Percentiles rank a stretch among this genome's conserved stretches.
These are phyloP conservation scores for Sinapis alba DNA, from an alignment of 441 rosid species.

Conservation along the genomic window DNA sequence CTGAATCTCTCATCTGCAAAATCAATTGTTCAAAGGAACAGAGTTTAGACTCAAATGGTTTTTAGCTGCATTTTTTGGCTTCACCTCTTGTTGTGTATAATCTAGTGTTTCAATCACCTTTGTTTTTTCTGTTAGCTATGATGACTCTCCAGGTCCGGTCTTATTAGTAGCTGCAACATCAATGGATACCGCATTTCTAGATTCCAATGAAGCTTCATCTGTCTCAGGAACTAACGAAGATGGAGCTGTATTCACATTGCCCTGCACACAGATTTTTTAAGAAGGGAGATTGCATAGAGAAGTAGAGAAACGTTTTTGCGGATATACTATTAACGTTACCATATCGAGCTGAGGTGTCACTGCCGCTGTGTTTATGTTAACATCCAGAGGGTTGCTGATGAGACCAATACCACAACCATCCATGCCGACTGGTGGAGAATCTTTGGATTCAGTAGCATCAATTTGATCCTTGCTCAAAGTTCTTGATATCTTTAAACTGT, in stretches of 20 bases:
- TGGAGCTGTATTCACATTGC: constrained; percentile 41
- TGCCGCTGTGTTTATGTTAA: constrained; percentile 34
- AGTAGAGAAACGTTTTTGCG: constrained; percentile 17
- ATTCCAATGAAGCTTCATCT: constrained; percentile 48
- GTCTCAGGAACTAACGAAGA: constrained; percentile 38
- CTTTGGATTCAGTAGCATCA: constrained; percentile 42
- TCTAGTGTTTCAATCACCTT: constrained; percentile 25
- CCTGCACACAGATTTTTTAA: constrained; percentile 45
- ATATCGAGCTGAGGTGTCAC: constrained; percentile 42
- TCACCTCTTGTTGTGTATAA: constrained; percentile 10
- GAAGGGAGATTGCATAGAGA: constrained; percentile 9
- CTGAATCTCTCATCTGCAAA: constrained; percentile 31
- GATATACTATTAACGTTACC: constrained; percentile 44
- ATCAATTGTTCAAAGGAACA: constrained; percentile 8
- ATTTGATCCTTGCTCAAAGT: constrained; percentile 46
- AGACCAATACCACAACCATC: constrained; percentile 14
- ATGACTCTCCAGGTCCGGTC: constrained; percentile 29
- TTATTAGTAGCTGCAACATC: constrained; percentile 39
- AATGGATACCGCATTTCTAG: constrained; percentile 42
- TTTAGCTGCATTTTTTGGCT: neutral
- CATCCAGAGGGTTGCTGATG: constrained; percentile 30
- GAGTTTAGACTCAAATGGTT: constrained; percentile 18
- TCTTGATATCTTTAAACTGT: constrained; percentile 54
- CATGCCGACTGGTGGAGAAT: constrained; percentile 25
- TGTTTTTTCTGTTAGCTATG: constrained; percentile 18